Conservation (phyloP, 1,284 basidiomycete genomes). For the Apiotrichum mycotoxinovorans region DNA sequence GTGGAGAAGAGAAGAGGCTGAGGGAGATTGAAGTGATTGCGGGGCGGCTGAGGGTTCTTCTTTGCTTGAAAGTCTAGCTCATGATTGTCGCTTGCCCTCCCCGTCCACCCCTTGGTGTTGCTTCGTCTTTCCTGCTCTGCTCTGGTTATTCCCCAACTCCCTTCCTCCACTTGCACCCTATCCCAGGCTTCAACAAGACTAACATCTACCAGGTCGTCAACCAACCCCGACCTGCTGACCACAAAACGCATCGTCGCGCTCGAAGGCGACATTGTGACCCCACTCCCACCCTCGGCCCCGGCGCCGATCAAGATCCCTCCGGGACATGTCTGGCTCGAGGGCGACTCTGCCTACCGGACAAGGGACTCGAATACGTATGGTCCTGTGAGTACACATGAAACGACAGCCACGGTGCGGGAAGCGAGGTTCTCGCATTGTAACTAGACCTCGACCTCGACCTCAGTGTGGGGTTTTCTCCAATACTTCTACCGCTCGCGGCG, state of each 20-base stretch:
- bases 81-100: too few species aligned
- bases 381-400: conserved; percentile 45
- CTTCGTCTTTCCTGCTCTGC: too few species aligned
- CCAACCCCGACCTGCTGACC: conserved; percentile 52
- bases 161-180: background rate
- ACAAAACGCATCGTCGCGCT: conserved; percentile 56
- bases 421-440: too few species aligned
- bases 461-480: too few species aligned
- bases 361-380: conserved; percentile 55
- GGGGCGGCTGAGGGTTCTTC: too few species aligned
- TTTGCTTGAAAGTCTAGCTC: too few species aligned
- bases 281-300: conserved; percentile 46
- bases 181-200: background rate
- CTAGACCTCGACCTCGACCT: too few species aligned
- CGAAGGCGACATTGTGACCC: conserved; percentile 54
- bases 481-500: too few species aligned
- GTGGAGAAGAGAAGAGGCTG: background rate
- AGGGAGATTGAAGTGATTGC: background rate
- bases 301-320: conserved; percentile 46
- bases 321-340: conserved; percentile 56
- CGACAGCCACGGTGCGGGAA: too few species aligned
- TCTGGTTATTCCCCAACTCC: background rate
- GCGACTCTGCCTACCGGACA: conserved; percentile 53
- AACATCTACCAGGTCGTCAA: conserved; percentile 47
- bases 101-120: too few species aligned